phyloP scores from a whole-genome alignment of 1,139 yeast species.

The Hemisphaericaspora xylanilytica region DNA sequence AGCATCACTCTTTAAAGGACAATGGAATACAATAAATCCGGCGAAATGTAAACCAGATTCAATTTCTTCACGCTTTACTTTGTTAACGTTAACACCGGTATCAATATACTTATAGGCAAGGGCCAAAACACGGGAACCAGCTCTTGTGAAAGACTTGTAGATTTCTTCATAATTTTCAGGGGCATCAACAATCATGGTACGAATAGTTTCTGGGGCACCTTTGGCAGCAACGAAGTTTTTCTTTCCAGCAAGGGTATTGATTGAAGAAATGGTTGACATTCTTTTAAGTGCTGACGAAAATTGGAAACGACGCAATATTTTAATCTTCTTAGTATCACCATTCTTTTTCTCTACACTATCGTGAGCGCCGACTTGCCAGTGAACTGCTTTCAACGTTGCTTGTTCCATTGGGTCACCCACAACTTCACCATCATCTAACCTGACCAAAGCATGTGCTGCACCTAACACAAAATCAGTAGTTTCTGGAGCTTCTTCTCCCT shows the following conservation, averaged over 20 bases:
- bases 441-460: slow-evolving; percentile 93
- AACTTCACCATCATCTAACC: slow-evolving; percentile 91
- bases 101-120: slow-evolving; percentile 79
- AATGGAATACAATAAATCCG: slow-evolving; percentile 94
- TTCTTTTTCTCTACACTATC: slow-evolving; percentile 56
- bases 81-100: slow-evolving; percentile 46
- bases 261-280: slow-evolving; percentile 82
- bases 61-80: slow-evolving; percentile 67
- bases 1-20: slow-evolving; percentile 95
- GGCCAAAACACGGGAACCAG: slow-evolving; percentile 96
- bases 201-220: slow-evolving; percentile 99
- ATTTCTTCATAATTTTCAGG: slow-evolving; percentile 83
- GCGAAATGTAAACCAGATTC: slow-evolving; percentile 77
- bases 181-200: slow-evolving; percentile 65
- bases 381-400: slow-evolving; percentile 85
- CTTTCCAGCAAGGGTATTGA: slow-evolving; percentile 49
- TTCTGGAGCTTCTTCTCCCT: slow-evolving; percentile 59
- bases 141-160: slow-evolving; percentile 86
- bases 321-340: slow-evolving; percentile 51
- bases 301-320: slow-evolving; percentile 90
- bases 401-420: slow-evolving; percentile 99
- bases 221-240: slow-evolving; percentile 80
- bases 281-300: slow-evolving; percentile 94
- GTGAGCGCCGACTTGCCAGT: slow-evolving; percentile 78
- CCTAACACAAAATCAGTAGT: slow-evolving; percentile 78